Conservation (phyloP, 2,329 filamentous ascomycete genomes). For the Colletotrichum tabaci region DNA sequence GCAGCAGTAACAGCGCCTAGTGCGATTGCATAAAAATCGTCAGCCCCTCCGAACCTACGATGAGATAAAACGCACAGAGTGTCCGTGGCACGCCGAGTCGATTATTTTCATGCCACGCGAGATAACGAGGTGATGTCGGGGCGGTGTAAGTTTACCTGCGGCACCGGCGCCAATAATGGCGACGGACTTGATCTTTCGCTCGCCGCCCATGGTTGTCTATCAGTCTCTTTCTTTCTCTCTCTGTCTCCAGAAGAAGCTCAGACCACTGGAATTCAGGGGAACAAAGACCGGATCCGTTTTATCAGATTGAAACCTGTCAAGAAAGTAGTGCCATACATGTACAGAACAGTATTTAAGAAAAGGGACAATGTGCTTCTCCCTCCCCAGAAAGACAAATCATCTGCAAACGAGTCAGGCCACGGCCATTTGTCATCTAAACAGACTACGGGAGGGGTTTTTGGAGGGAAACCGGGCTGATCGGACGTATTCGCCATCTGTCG, state of each 20-base stretch:
- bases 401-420: slow-evolving; percentile 13
- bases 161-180: slow-evolving; percentile 61
- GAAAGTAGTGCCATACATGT: not conserved
- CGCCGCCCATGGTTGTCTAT: slow-evolving; percentile 39
- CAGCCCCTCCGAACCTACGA: not conserved
- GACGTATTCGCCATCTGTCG: slow-evolving; percentile 41
- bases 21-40: not conserved
- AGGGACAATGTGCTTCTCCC: not conserved
- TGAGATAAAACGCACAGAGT: not conserved
- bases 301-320: too few relatives aligned
- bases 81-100: not conserved
- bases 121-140: too few relatives aligned
- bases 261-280: not conserved
- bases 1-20: slow-evolving; percentile 64
- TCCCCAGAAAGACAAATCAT: not conserved
- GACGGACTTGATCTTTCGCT: slow-evolving; percentile 54
- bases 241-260: not conserved
- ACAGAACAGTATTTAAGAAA: slow-evolving; percentile 5
- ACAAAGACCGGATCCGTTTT: not conserved
- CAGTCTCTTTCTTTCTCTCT: not conserved
- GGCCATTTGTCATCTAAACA: slow-evolving; percentile 31
- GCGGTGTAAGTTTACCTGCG: slow-evolving; percentile 50
- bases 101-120: not conserved
- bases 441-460: slow-evolving; percentile 5
- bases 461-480: slow-evolving; percentile 25